Percentiles rank a stretch among this genome's conserved stretches.
Evolutionary conservation across 257 asterid species (phyloP).

Genomic region (Osmanthus fragrans): DNA sequence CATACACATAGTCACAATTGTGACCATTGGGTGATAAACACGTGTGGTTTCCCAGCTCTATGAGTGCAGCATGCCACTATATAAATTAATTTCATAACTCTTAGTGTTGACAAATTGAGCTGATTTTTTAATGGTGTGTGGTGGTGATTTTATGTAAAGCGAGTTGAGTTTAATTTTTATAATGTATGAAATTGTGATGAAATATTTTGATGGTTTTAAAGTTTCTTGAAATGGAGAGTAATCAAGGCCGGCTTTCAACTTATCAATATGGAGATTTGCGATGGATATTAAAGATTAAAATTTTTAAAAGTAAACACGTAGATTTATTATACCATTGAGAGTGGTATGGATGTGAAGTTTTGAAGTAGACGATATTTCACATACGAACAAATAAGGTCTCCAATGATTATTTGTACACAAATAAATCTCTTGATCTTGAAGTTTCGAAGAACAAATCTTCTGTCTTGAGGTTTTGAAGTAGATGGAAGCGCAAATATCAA

Average conservation of each 20-base stretch:
- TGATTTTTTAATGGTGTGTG: not conserved
- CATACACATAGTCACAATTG: not conserved
- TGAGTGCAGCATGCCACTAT: not conserved
- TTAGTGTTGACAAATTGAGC: not conserved
- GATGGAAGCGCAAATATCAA: too few species aligned
- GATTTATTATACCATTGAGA: too few species aligned
- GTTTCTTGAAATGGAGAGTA: not conserved
- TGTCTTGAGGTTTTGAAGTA: too few species aligned
- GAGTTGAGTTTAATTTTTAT: not conserved
- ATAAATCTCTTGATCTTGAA: too few species aligned
- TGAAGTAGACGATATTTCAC: too few species aligned
- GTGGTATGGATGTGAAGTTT: too few species aligned
- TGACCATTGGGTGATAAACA: slow-evolving; percentile 3
- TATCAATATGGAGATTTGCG: not conserved
- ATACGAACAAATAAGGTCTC: too few species aligned
- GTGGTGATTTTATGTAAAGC: not conserved
- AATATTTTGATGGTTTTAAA: not conserved
- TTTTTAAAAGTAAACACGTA: too few species aligned
- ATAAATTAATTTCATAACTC: not conserved
- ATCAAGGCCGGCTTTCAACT: not conserved
- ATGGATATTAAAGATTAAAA: too few species aligned
- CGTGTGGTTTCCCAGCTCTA: slow-evolving; percentile 6
- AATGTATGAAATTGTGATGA: not conserved
- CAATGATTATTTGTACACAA: too few species aligned
- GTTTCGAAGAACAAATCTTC: too few species aligned